Evolutionary conservation across 202 grass and related monocot species (phyloP), one percentile per base, ranked within the genome.

Genomic region (Schoenoplectus triqueter): DNA sequence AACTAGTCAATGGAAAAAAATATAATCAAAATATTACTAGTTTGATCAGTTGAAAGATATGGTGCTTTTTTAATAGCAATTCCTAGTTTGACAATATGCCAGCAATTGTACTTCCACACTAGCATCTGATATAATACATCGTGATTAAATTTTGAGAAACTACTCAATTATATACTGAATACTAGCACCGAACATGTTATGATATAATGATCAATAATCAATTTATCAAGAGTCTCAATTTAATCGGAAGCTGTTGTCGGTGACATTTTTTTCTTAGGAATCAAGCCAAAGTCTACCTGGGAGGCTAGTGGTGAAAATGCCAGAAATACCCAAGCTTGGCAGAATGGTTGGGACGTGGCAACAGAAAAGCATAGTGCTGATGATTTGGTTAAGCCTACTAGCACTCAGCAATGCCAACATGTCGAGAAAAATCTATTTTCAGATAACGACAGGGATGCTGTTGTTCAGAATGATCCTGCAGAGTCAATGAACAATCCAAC

Each of bases 291-390:
- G 10, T 81, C 13, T 50, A 57, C 64, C 15, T 95, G 91, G 88
- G 88, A 94, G 13, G 31, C 6, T 14, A 61, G 39, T 82, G 13
- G 51, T 1, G 81, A 91, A 41, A 84, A 47, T 44, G 87, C 90
- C 4, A 82, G 86, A 69, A 76, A 83, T 19, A 22, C 80, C 17
- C 87, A 81, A 71, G 75, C 86, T 64, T 80, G 90, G 82, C 71
- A 88, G 66, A 94, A 91, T 85, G 90, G 90, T 40, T 92, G 90
- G 91, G 95, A 63, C 66, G 44, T 54, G 41, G 88, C 84, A 90
- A 91, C 55, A 18, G 15, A 18, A 42, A 72, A 72, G 15, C 7
- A 15, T 72, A 10, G 44, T 49, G 69, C 69, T 72, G 6, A 48
- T 49, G 13, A 19, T 72, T 72, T 72, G 69, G 44, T 49, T 48